Evolutionary conservation across 768 basidiomycete species (phyloP).

Genomic region (Lactifluus pinguis): DNA sequence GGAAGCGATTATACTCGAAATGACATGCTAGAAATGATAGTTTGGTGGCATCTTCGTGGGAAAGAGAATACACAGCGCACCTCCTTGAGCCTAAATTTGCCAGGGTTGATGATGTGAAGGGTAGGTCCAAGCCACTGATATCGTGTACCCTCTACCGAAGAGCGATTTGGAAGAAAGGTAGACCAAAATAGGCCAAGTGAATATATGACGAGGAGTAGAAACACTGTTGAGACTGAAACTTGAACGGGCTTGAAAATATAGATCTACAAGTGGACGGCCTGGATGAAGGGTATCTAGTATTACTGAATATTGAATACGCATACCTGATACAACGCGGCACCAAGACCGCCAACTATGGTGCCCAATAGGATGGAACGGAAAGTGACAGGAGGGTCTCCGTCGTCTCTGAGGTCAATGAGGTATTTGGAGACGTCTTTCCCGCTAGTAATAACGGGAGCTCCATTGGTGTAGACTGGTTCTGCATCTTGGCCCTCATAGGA

Average conservation of each 20-base stretch:
- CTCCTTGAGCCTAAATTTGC: constrained; percentile 51
- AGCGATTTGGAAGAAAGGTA: constrained; percentile 33
- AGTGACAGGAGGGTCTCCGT: constrained; percentile 46
- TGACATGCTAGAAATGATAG: constrained; percentile 37
- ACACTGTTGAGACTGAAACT: constrained; percentile 44
- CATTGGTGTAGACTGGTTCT: constrained; percentile 1
- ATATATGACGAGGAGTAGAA: constrained; percentile 47
- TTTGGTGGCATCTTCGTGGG: not conserved
- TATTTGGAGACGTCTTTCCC: constrained; percentile 46
- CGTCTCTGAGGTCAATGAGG: constrained; percentile 49
- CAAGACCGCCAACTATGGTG: constrained; percentile 47
- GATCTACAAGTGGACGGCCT: constrained; percentile 31
- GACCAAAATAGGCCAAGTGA: constrained; percentile 44
- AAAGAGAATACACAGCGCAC: constrained; percentile 24
- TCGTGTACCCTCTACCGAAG: constrained; percentile 38
- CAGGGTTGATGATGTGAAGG: constrained; percentile 46
- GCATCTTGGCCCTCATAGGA: not conserved
- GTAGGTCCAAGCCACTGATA: constrained; percentile 33
- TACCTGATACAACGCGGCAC: constrained; percentile 51
- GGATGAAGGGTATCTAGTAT: not conserved
- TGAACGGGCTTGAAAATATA: constrained; percentile 52
- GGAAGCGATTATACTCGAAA: constrained; percentile 47
- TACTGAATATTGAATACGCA: not conserved
- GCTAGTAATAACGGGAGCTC: constrained; percentile 24
- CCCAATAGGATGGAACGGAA: constrained; percentile 50